A percentile compares a stretch with the other conserved stretches of the same genome.
phyloP scores from a whole-genome alignment of 768 basidiomycete genomes.

The Kwoniella bestiolae region DNA sequence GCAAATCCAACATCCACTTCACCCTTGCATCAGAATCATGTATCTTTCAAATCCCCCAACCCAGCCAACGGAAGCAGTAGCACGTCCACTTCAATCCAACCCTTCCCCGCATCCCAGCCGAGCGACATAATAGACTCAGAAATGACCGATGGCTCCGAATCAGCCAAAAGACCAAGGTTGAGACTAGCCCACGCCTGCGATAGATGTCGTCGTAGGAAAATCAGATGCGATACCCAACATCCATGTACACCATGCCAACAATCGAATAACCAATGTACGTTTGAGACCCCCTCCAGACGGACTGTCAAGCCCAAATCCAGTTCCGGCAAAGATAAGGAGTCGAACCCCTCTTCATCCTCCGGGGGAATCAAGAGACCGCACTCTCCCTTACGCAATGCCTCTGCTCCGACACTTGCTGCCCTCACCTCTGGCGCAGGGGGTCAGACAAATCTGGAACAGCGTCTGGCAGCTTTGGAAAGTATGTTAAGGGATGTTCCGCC shows the following conservation, averaged over 20 bases:
- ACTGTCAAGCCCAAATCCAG: constrained; percentile 42
- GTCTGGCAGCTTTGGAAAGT: constrained; percentile 57
- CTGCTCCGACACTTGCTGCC: constrained; percentile 3
- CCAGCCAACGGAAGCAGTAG: not conserved
- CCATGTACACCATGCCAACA: constrained; percentile 56
- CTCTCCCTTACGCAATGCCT: constrained; percentile 16
- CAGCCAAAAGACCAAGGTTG: constrained; percentile 49
- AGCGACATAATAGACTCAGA: constrained; percentile 5
- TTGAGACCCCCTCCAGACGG: constrained; percentile 55
- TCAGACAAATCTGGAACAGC: constrained; percentile 48
- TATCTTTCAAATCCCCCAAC: not conserved
- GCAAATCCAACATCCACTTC: not conserved
- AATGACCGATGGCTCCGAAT: constrained; percentile 12
- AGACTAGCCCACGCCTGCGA: constrained; percentile 53
- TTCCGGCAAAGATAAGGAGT: constrained; percentile 23
- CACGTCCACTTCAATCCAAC: not conserved
- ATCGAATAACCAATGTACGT: constrained; percentile 55
- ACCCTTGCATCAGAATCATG: not conserved
- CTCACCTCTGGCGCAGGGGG: constrained; percentile 3
- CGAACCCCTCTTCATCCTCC: constrained; percentile 4
- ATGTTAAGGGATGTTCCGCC: constrained; percentile 57
- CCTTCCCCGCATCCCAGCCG: not conserved
- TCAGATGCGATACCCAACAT: constrained; percentile 56
- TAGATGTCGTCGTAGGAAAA: constrained; percentile 49
- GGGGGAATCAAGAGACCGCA: constrained; percentile 35